Conservation (phyloP, 352 stramenopile genomes). For the Hyaloperonospora brassicae region DNA sequence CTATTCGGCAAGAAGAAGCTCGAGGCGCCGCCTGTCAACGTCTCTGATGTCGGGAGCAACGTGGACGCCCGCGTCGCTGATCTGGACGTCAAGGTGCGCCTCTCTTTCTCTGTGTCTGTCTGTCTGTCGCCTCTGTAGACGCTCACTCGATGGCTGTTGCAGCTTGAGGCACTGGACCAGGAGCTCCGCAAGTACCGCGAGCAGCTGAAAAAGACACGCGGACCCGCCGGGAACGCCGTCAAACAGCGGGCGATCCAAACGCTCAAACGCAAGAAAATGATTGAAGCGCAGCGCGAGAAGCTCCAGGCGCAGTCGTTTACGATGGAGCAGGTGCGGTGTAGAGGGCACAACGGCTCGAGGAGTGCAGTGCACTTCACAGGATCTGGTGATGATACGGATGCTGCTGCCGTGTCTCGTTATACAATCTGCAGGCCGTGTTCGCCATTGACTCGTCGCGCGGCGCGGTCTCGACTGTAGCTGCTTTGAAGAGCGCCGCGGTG, state of each 20-base stretch:
- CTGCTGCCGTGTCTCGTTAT: too few species aligned
- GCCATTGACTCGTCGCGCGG: conserved; percentile 91
- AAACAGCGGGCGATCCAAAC: conserved; percentile 82
- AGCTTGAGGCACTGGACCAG: conserved; percentile 79
- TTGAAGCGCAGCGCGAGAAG: conserved; percentile 76
- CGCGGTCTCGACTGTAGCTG: conserved; percentile 87
- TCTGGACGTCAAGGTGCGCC: conserved; percentile 81
- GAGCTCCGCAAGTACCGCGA: conserved; percentile 76
- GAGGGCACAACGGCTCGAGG: neutral
- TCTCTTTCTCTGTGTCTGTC: too few species aligned
- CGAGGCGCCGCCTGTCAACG: conserved; percentile 61
- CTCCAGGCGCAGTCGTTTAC: conserved; percentile 79
- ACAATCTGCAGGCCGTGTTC: conserved; percentile 58
- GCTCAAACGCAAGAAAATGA: conserved; percentile 87
- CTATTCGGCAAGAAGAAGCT: conserved; percentile 84
- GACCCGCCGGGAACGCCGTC: conserved; percentile 55
- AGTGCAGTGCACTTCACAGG: too few species aligned
- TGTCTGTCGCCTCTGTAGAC: too few species aligned
- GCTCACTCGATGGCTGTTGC: neutral
- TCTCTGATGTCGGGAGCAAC: conserved; percentile 65
- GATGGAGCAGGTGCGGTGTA: conserved; percentile 65
- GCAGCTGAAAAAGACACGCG: conserved; percentile 76
- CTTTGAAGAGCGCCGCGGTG: conserved; percentile 90
- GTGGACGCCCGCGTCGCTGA: conserved; percentile 70
- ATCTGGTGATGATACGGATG: too few species aligned